Base-by-base conservation (phyloP, 371 early-diverging fungal genomes). In the Apophysomyces ossiformis region DNA sequence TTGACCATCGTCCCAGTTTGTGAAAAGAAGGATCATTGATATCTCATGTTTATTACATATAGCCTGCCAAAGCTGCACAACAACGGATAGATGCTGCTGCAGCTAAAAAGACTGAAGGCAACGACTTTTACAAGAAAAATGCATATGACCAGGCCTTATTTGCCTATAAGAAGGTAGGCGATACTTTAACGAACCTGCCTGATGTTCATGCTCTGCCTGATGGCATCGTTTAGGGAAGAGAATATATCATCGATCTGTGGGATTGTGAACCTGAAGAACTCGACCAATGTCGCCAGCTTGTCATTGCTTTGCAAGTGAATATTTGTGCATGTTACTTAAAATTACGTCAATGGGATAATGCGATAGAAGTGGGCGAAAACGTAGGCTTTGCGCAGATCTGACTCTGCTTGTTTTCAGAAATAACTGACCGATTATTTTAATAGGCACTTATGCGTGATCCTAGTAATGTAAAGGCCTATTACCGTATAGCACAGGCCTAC, bases 401-500 rank as follows among this genome's bases (percentile, higher is more conserved):
- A 3, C 32, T 2, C 2, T 26, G 32, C 3, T 26, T 26, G 1
- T 26, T 26, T 3, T 26, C 3, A 26, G 0, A 26, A 26, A 26
- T 26, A 26, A 26, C 32, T 26, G 2, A 26, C 2, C 32, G 32
- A 26, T 26, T 26, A 2, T 3, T 26, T 26, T 26, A 21, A 8
- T 13, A 68, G 68, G 87, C 81, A 13, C 62, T 91, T 58, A 76
- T 73, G 16, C 73, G 85, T 59, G 88, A 90, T 66, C 70, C 76
- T 7, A 58, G 72, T 32, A 89, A 81, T 65, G 68, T 86, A n/a
- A 91, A 91, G 73, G 89, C 85, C 0, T 76, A 74, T 37, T 90
- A 85, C 75, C 80, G 91, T 12, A 65, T 89, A 36, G 86, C 78
- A 5, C 86, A 88, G 69, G 90, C 87, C 1, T 80, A 79, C 66